A percentile compares a stretch with the other conserved stretches of the same genome.
Conservation (phyloP, 202 grass and related monocot genomes). For the Schoenoplectus triqueter region DNA sequence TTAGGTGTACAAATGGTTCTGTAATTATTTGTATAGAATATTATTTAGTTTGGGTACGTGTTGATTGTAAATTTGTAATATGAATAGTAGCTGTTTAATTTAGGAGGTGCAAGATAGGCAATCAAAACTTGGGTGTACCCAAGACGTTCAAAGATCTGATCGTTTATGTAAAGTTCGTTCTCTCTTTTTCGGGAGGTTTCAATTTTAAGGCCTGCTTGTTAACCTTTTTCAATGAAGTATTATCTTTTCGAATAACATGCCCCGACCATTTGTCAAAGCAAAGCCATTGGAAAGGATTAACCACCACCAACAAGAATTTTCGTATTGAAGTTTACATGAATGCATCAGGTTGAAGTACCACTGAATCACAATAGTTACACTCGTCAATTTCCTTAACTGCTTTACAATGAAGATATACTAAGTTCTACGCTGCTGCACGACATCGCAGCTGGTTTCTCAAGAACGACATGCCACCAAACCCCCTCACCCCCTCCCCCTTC, state of each 20-base stretch:
- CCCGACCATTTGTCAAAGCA: background rate
- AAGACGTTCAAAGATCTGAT: background rate
- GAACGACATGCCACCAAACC: background rate
- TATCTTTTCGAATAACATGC: background rate
- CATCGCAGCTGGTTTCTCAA: background rate
- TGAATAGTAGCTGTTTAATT: slow-evolving; percentile 22
- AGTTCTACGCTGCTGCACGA: background rate
- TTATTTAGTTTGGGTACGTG: background rate
- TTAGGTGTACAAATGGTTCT: slow-evolving; percentile 1
- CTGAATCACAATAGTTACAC: background rate
- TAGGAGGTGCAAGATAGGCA: background rate
- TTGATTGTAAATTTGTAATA: slow-evolving; percentile 17
- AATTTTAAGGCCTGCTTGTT: too few relatives aligned
- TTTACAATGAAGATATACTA: background rate
- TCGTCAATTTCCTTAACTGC: background rate
- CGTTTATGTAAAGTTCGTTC: background rate
- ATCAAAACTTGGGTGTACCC: background rate
- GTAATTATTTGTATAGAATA: background rate
- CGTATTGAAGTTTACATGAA: background rate
- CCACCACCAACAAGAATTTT: background rate
- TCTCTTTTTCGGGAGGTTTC: too few relatives aligned
- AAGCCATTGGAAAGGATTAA: background rate
- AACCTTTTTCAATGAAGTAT: too few relatives aligned
- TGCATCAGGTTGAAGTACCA: background rate
- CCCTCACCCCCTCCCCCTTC: background rate